Percentiles rank a stretch among this genome's conserved stretches.
These are phyloP conservation scores for Cotoneaster glaucophyllus DNA, from an alignment of 306 rosid genomes.

Conservation along the genomic window DNA sequence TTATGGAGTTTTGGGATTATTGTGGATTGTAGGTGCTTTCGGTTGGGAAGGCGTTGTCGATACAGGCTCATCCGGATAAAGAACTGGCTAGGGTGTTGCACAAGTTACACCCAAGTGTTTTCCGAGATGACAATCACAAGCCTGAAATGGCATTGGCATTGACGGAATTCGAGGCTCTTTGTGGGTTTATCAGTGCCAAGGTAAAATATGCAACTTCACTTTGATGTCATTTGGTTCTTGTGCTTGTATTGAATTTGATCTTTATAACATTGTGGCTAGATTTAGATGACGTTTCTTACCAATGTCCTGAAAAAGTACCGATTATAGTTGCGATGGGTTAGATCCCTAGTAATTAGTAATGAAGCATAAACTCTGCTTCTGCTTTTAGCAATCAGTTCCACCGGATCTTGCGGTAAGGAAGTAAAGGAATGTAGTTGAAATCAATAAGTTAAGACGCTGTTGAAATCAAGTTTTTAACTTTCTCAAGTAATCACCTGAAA, in stretches of 20 bases:
- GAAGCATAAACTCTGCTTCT: neutral
- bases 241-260: neutral
- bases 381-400: neutral
- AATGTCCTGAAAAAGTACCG: neutral
- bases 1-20: neutral
- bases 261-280: neutral
- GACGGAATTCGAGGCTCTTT: constrained; percentile 37
- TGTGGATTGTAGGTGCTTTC: constrained; percentile 29
- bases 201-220: neutral
- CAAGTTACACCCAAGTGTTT: constrained; percentile 25
- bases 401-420: neutral
- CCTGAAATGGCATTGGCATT: constrained; percentile 42
- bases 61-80: constrained; percentile 42
- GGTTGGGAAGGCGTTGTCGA: constrained; percentile 29
- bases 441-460: neutral
- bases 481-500: neutral
- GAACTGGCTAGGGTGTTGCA: constrained; percentile 31
- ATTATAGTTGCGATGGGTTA: neutral
- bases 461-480: neutral
- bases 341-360: neutral
- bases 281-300: neutral
- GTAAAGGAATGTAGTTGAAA: neutral
- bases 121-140: constrained; percentile 35
- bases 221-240: neutral
- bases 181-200: constrained; percentile 35